phyloP scores from a whole-genome alignment of 23 red algal species.

The Gracilariopsis chorda region DNA sequence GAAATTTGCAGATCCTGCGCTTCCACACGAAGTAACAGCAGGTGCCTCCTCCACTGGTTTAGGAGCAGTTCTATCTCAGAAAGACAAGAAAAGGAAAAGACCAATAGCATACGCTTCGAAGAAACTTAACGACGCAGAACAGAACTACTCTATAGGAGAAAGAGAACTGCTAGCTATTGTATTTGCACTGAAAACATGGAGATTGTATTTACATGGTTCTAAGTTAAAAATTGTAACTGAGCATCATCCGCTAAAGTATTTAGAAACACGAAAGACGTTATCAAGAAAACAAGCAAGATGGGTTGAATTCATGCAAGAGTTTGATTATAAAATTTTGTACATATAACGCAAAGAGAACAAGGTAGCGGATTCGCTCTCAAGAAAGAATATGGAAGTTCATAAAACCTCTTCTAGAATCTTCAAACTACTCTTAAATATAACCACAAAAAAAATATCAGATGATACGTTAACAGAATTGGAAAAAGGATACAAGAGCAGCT shows the following conservation, averaged over 20 bases:
- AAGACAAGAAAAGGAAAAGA: slow-evolving; percentile 3
- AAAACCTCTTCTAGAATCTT: neutral
- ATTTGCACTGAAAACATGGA: slow-evolving; percentile 9
- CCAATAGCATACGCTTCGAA: slow-evolving; percentile 33
- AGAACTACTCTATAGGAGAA: slow-evolving; percentile 22
- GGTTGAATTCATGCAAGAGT: neutral
- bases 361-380: slow-evolving; percentile 26
- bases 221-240: slow-evolving; percentile 2
- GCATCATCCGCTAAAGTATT: slow-evolving; percentile 20
- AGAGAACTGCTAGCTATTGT: slow-evolving; percentile 30
- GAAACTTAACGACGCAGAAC: slow-evolving; percentile 10
- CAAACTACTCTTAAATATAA: neutral
- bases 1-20: neutral
- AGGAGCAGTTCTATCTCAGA: slow-evolving; percentile 1
- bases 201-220: slow-evolving; percentile 36
- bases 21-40: neutral
- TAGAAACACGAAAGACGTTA: slow-evolving; percentile 3
- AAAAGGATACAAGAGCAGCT: neutral
- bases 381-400: slow-evolving; percentile 4
- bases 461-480: neutral
- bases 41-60: neutral
- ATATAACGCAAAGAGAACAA: slow-evolving; percentile 24
- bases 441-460: neutral
- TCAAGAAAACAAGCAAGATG: slow-evolving; percentile 4
- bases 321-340: slow-evolving; percentile 25